Evolutionary conservation across 192 early-diverging fungal species (phyloP).

Genomic region (Umbelopsis sp.): DNA sequence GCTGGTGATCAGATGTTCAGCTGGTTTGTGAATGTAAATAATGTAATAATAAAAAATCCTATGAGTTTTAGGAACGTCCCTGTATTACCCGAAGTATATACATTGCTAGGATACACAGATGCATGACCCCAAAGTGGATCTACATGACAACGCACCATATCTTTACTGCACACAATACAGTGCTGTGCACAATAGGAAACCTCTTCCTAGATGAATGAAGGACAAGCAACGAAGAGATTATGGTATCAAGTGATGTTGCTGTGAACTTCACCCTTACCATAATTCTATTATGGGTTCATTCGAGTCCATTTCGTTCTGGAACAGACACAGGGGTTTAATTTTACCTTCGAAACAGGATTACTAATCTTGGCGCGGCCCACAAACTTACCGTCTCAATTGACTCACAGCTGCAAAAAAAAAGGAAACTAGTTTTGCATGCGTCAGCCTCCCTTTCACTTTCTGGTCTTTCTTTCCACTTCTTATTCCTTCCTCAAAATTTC

Average conservation of each 20-base stretch:
- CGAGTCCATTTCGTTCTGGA: not conserved
- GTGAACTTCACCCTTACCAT: too few species aligned
- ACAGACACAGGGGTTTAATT: not conserved
- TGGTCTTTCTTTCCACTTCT: not conserved
- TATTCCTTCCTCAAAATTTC: constrained; percentile 12
- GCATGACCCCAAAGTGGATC: too few species aligned
- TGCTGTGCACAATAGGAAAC: too few species aligned
- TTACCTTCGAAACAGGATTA: not conserved
- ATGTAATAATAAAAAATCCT: not conserved
- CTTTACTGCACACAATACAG: too few species aligned
- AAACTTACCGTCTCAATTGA: not conserved
- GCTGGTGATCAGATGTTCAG: not conserved
- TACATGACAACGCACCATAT: too few species aligned
- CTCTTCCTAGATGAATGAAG: too few species aligned
- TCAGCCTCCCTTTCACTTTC: not conserved
- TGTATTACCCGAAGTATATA: too few species aligned
- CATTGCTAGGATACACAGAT: too few species aligned
- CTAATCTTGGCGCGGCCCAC: not conserved
- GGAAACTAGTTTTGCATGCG: not conserved
- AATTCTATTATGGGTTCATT: too few species aligned
- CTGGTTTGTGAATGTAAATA: not conserved
- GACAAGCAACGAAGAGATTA: too few species aligned
- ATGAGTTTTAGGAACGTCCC: too few species aligned
- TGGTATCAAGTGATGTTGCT: too few species aligned
- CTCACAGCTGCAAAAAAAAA: constrained; percentile 1